Evolutionary conservation across 108 stramenopile species (phyloP), one percentile per base, ranked within the genome.

Genomic region (Discostella stelligeroides): DNA sequence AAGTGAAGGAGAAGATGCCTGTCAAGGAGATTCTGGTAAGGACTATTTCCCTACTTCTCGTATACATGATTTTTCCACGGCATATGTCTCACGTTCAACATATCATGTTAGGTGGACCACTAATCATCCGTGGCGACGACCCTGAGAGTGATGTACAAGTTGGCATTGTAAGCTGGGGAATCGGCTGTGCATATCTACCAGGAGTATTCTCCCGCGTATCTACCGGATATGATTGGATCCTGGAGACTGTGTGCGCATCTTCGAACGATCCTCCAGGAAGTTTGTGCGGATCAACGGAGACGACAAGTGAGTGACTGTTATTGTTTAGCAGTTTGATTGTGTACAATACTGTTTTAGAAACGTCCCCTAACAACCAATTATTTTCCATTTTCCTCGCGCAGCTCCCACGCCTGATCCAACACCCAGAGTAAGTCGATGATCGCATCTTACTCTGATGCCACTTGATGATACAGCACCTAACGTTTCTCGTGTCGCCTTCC

Each of bases 131-230:
- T 13, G 17, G 28, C 39, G 39, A 43, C 38, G 53, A 28, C 25
- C 53, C 53, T 7, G 53, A 54, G 15, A 18, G 66, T 37, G 40
- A 81, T 68, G 41, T 78, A 54, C 67, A 67, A 28, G 85, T 86
- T 6, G 85, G 82, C 3, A 67, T 84, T 15, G 76, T 81, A 11
- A 77, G 75, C 34, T 86, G 85, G 83, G 85, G 85, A 0, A 69
- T 75, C 20, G 69, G 75, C 14, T 85, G 85, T 43, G 85, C 70
- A 9, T 55, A 70, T 60, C 79, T 72, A 37, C 85, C 85, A 13
- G 85, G 85, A n/a, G 85, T 85, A 0, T 79, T 63, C 45, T 49
- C 79, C 4, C 49, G 84, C 14, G 57, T 82, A 11, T 50, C 65
- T 18, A 13, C 48, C 0, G 34, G 43, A 18, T 76, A 68, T 29